Base-by-base conservation (phyloP, 2,329 filamentous ascomycete species). In the Aspergillus intermedius region DNA sequence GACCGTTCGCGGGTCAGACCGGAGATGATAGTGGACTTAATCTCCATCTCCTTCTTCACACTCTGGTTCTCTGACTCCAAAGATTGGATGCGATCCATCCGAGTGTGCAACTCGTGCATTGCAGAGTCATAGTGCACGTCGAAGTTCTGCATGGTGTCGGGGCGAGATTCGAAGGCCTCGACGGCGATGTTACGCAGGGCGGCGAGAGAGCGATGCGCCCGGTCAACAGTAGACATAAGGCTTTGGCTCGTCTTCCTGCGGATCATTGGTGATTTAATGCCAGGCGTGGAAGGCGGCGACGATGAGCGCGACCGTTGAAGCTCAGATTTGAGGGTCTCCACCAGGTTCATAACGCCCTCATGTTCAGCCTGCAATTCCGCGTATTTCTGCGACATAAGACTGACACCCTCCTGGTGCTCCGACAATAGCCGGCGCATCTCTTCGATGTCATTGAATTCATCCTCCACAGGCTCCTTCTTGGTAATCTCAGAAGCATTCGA, bases 31-130 rank as follows among this genome's bases (percentile, higher is more conserved):
- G 88, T 88, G 76, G 91, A 90, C 79, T 98, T 98, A 54, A 81
- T 84, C 64, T 98, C 93, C 86, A 97, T 95, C 68, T 98, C 93
- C 74, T 90, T 95, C 74, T 88, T 93, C 19, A 90, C 82, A 3
- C 82, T 84, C 22, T 83, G 76, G 49, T 96, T 81, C 58, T 95
- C 91, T 5, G 83, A 83, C 68, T 98, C 93, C 12, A 98, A 77
- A 60, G 91, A 84, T 62, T 94, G 88, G 46, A 96, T 91, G 23
- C 91, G 84, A 66, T 97, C 91, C 35, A 91, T 91, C 39, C 91
- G 83, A 8, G 78, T 78, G 55, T 95, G 87, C 30, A 98, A 77
- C 65, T 98, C 93, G 59, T 93, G 88, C 84, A 96, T 91, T 49
- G 91, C 89, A 2, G 88, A 81, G 62, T 93, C 93, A 39, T 98